phyloP scores from a whole-genome alignment of 495 filamentous ascomycete genomes.

The Chaetomidium leptoderma region DNA sequence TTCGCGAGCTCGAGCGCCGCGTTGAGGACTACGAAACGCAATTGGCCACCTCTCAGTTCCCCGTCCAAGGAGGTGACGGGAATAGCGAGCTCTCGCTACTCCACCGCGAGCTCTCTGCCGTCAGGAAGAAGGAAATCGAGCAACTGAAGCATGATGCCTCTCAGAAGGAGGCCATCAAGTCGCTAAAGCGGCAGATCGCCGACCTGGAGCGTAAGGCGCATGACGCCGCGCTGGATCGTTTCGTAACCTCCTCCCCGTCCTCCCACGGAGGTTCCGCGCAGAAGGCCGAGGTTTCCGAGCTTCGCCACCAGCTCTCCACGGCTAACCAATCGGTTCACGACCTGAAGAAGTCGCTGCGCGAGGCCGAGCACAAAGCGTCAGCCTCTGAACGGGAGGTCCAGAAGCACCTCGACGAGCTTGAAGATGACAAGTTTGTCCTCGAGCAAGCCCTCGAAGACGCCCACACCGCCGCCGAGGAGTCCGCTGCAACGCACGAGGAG shows the following conservation, averaged over 20 bases:
- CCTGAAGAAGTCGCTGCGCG: conserved; percentile 43
- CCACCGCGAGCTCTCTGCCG: conserved; percentile 57
- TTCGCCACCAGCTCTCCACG: conserved; percentile 60
- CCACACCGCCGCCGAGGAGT: conserved; percentile 69
- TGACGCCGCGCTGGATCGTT: conserved; percentile 40
- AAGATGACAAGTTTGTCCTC: conserved; percentile 83
- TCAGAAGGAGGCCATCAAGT: conserved; percentile 52
- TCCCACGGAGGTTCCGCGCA: conserved; percentile 45
- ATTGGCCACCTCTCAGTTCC: conserved; percentile 51
- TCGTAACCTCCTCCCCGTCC: conserved; percentile 34
- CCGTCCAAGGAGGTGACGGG: conserved; percentile 41
- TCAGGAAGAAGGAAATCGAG: conserved; percentile 59
- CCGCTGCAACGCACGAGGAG: conserved; percentile 77
- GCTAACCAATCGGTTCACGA: conserved; percentile 59
- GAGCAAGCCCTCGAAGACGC: conserved; percentile 73
- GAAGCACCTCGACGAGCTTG: conserved; percentile 78
- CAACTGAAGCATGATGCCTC: conserved; percentile 59
- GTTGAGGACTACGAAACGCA: conserved; percentile 55
- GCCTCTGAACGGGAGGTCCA: conserved; percentile 79
- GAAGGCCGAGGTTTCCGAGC: conserved; percentile 58
- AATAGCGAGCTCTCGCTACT: conserved; percentile 55
- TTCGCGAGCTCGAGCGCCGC: conserved; percentile 56
- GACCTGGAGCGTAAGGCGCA: conserved; percentile 47
- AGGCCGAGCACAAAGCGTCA: conserved; percentile 68
- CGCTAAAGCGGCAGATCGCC: conserved; percentile 45